Evolutionary conservation across 805 yeast genomes (phyloP).

Genomic region (Yamadazyma nakazawae): DNA sequence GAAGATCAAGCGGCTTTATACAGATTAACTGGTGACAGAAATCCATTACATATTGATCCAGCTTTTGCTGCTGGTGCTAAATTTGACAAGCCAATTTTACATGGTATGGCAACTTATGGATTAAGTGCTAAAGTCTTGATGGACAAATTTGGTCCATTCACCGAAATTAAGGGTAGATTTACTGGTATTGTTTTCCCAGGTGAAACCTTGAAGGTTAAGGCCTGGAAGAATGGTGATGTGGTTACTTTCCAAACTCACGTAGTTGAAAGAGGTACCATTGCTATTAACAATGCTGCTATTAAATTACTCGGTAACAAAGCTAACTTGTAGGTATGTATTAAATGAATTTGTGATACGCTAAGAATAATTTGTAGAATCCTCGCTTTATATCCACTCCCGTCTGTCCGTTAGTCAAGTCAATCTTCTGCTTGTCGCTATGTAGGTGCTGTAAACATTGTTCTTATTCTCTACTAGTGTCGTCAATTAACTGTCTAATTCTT

Average conservation of each 20-base stretch:
- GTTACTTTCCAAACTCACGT: conserved; percentile 80
- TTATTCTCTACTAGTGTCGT: too few species aligned
- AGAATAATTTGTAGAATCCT: not conserved
- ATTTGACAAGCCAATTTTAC: conserved; percentile 83
- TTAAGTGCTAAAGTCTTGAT: conserved; percentile 69
- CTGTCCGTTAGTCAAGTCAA: too few species aligned
- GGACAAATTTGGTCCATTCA: conserved; percentile 77
- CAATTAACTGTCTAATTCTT: too few species aligned
- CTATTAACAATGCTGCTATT: conserved; percentile 84
- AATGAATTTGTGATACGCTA: conserved; percentile 1
- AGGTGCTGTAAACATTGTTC: too few species aligned
- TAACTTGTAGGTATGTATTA: conserved; percentile 26
- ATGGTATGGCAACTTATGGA: conserved; percentile 89
- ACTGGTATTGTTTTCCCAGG: conserved; percentile 94
- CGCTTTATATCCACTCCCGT: too few species aligned
- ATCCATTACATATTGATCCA: conserved; percentile 95
- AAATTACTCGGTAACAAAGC: conserved; percentile 46
- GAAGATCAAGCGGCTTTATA: conserved; percentile 83
- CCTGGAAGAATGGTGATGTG: conserved; percentile 77
- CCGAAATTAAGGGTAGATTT: conserved; percentile 86
- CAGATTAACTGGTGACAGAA: conserved; percentile 89
- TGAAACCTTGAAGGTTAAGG: conserved; percentile 72
- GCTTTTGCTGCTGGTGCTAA: conserved; percentile 82
- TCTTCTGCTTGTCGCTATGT: not conserved
- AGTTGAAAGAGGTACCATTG: conserved; percentile 72